phyloP scores from a whole-genome alignment of 352 stramenopile species.

The Phytophthora podocarpi region DNA sequence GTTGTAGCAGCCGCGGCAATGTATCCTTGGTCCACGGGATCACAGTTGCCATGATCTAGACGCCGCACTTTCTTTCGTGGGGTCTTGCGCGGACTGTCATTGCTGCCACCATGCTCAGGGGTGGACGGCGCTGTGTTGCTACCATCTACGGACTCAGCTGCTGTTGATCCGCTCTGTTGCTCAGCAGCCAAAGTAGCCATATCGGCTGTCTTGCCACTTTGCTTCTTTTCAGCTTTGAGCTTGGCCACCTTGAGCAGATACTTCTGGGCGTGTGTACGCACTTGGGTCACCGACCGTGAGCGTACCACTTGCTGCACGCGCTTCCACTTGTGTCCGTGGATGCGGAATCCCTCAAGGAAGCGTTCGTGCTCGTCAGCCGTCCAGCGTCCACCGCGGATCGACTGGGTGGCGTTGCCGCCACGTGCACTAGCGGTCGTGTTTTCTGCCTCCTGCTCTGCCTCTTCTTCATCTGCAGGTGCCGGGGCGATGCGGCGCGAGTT shows the following conservation, averaged over 20 bases:
- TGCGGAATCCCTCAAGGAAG: constrained; percentile 85
- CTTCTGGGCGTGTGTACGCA: constrained; percentile 89
- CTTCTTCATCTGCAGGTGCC: constrained; percentile 71
- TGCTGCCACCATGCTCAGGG: constrained; percentile 30
- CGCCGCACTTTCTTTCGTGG: constrained; percentile 67
- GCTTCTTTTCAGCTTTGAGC: constrained; percentile 84
- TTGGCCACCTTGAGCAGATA: constrained; percentile 92
- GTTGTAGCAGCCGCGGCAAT: constrained; percentile 81
- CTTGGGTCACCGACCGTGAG: constrained; percentile 88
- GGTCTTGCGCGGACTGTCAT: constrained; percentile 34
- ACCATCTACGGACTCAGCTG: constrained; percentile 26
- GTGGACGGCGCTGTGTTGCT: constrained; percentile 44
- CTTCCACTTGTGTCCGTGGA: constrained; percentile 92
- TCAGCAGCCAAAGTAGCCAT: constrained; percentile 35
- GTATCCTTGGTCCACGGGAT: constrained; percentile 77
- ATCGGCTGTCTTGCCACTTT: constrained; percentile 36
- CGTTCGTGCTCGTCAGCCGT: constrained; percentile 87
- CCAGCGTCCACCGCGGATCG: constrained; percentile 84
- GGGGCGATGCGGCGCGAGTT: constrained; percentile 56
- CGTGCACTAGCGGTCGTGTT: constrained; percentile 15
- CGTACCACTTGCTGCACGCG: constrained; percentile 88
- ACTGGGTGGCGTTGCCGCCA: constrained; percentile 24
- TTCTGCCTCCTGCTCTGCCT: constrained; percentile 60
- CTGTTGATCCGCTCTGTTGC: background rate
- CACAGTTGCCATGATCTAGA: constrained; percentile 43